These are phyloP conservation scores for Cytospora piceae DNA, from an alignment of 2,329 filamentous ascomycete species.

Conservation along the genomic window DNA sequence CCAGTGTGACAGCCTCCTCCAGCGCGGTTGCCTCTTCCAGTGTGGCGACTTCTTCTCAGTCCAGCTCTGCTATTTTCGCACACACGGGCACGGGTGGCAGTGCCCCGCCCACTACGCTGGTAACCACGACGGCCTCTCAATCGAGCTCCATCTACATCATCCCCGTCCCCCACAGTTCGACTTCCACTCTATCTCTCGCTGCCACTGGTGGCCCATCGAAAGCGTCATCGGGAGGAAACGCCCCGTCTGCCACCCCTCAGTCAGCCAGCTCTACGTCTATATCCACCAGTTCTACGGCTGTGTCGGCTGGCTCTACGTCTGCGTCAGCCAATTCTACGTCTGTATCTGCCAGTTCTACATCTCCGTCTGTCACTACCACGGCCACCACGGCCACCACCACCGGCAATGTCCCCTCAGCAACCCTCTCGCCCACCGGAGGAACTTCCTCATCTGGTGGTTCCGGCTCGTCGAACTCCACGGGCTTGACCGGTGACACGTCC, in stretches of 20 bases:
- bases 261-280: neutral
- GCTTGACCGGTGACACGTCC: constrained; percentile 16
- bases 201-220: neutral
- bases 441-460: constrained; percentile 16
- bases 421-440: constrained; percentile 16
- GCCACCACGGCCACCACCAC: constrained; percentile 2
- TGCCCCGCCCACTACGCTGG: constrained; percentile 15
- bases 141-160: constrained; percentile 15
- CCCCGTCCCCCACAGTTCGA: neutral
- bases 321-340: constrained; percentile 1
- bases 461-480: constrained; percentile 11
- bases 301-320: no score
- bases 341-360: constrained; percentile 5
- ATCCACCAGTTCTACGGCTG: neutral
- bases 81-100: neutral
- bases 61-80: constrained; percentile 11
- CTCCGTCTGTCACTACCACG: constrained; percentile 4
- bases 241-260: neutral
- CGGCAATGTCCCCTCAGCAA: constrained; percentile 17
- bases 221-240: neutral
- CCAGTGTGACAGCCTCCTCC: constrained; percentile 5
- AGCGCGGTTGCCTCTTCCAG: neutral
- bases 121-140: neutral
- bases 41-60: neutral
- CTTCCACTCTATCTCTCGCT: neutral